Evolutionary conservation across 2,329 filamentous ascomycete genomes (phyloP).

Genomic region (Botrytis elliptica): DNA sequence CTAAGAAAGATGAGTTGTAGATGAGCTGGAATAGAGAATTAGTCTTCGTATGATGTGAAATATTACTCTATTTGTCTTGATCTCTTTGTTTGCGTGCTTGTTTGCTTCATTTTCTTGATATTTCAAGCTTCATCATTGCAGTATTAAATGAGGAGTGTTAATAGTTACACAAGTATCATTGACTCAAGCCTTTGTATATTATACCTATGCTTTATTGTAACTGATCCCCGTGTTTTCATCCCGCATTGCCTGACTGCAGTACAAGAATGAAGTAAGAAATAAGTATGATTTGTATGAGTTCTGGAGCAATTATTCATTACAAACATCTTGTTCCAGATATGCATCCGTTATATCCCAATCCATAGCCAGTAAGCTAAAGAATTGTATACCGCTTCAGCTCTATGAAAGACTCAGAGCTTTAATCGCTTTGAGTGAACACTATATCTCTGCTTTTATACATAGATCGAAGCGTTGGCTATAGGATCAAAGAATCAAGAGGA

Average conservation of each 20-base stretch:
- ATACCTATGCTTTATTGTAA: not conserved
- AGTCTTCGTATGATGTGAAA: not conserved
- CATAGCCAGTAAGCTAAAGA: not conserved
- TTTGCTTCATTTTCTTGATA: not conserved
- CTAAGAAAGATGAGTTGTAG: conserved; percentile 56
- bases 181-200: not conserved
- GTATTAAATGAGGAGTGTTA: not conserved
- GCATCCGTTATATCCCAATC: not conserved
- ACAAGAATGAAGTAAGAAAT: not conserved
- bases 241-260: not conserved
- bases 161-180: not conserved
- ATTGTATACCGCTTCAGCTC: not conserved
- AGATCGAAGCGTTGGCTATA: not conserved
- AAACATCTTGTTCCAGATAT: not conserved
- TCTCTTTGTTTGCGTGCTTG: not conserved
- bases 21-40: conserved; percentile 5
- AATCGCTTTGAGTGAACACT: not conserved
- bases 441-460: not conserved
- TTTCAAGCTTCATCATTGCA: not conserved
- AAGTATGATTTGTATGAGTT: not conserved
- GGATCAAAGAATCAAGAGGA: not conserved
- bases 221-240: not conserved
- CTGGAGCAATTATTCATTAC: not conserved
- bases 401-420: not conserved
- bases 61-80: not conserved